Evolutionary conservation across 2,329 filamentous ascomycete species (phyloP), one percentile per base, ranked within the genome.

Genomic region (Aspergillus sp.): DNA sequence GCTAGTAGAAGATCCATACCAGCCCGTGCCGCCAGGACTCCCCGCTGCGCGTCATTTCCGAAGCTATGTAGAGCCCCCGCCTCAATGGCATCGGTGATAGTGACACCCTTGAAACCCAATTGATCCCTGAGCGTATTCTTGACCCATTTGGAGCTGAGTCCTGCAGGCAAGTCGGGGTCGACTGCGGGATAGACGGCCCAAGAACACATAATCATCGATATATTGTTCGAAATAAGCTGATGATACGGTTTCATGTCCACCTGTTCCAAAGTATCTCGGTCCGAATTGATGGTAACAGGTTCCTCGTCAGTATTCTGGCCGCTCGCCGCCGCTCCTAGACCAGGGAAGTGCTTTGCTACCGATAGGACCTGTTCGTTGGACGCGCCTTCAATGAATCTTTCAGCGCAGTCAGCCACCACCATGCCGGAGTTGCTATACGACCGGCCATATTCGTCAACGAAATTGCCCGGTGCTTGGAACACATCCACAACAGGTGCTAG

Each of bases 1-100:
- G 63, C 67, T 30, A 69, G 59, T 44, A 69, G 52, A 10, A 68
- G 49, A 61, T 69, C 67, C 55, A 67, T 60, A 6, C 66, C 67
- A 19, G 65, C 67, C 44, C 57, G 50, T 11, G 47, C 56, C 32
- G 65, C 66, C 43, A 69, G 30, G 10, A 69, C 41, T 5, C 40
- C 40, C 19, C 40, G 40, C 40, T 42, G 40, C 14, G 40, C 40
- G 17, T 42, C 40, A 22, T 42, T 42, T 17, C 40, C 40, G 19
- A 42, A 42, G 17, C 40, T n/a, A 4, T 5, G 1, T 48, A 63
- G 11, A 61, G 62, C 54, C 3, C 60, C 64, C 2, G 63, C 67
- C 40, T 67, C 64, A 40, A 69, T 59, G 4, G 64, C 65, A 55
- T 68, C 66, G 6, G 60, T 67, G n/a, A 69, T 63, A 3, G 64